phyloP scores from a whole-genome alignment of 2,329 filamentous ascomycete species.

The Knufia fluminis region DNA sequence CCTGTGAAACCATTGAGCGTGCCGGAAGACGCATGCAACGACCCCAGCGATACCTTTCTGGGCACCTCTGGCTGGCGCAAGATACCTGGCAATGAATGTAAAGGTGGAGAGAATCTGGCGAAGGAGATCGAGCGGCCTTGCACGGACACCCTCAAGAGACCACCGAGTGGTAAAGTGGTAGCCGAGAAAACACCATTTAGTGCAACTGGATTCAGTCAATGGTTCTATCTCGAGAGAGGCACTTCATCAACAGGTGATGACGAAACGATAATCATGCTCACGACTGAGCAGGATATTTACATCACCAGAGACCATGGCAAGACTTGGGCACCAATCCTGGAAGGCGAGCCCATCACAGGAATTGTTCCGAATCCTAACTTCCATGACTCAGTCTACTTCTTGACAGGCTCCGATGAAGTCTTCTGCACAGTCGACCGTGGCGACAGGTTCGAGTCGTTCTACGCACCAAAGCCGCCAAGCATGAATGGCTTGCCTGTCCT shows the following conservation, averaged over 20 bases:
- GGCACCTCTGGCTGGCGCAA: slow-evolving; percentile 85
- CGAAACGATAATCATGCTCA: slow-evolving; percentile 62
- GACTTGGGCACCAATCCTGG: slow-evolving; percentile 63
- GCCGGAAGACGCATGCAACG: slow-evolving; percentile 66
- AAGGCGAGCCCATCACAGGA: slow-evolving; percentile 57
- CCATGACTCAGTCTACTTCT: slow-evolving; percentile 78
- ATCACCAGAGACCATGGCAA: slow-evolving; percentile 83
- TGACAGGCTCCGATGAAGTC: slow-evolving; percentile 59
- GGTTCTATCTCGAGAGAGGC: slow-evolving; percentile 71
- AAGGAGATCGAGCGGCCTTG: slow-evolving; percentile 68
- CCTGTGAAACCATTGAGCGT: slow-evolving; percentile 52
- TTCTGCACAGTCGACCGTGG: slow-evolving; percentile 78
- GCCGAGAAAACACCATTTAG: slow-evolving; percentile 55
- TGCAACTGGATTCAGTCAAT: slow-evolving; percentile 45
- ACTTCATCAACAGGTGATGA: slow-evolving; percentile 55
- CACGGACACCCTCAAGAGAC: slow-evolving; percentile 48
- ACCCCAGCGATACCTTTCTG: slow-evolving; percentile 62
- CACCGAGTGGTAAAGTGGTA: slow-evolving; percentile 57
- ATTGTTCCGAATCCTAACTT: slow-evolving; percentile 74
- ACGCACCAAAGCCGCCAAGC: slow-evolving; percentile 56
- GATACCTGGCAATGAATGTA: slow-evolving; percentile 74
- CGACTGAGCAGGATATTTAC: slow-evolving; percentile 52
- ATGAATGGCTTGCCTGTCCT: slow-evolving; percentile 45
- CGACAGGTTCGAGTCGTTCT: slow-evolving; percentile 61
- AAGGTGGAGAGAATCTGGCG: slow-evolving; percentile 57